phyloP scores from a whole-genome alignment of 148 eudicot species.

The Rhododendron henanense region DNA sequence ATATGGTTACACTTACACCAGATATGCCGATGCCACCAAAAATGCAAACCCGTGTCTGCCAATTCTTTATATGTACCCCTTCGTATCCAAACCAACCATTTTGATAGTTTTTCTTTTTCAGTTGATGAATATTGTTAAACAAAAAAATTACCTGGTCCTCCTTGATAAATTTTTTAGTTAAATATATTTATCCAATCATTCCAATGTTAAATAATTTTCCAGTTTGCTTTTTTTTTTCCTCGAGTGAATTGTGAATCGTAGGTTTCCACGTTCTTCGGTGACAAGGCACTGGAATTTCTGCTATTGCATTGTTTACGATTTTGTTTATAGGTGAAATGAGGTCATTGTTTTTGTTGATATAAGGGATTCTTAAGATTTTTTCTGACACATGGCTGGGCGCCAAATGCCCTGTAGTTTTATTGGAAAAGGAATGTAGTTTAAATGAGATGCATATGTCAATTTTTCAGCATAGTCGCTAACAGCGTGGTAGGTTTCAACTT shows the following conservation, averaged over 20 bases:
- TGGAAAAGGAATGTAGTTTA: not conserved
- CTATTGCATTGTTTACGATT: not conserved
- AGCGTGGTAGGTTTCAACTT: not conserved
- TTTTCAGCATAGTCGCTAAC: not conserved
- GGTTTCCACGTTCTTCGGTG: not conserved
- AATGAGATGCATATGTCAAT: not conserved
- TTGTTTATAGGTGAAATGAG: not conserved
- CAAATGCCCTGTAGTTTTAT: not conserved
- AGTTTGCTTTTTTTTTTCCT: not conserved
- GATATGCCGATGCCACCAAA: not conserved
- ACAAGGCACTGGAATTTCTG: not conserved
- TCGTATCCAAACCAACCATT: not conserved
- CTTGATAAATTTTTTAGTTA: not conserved
- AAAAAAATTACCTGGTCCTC: not conserved
- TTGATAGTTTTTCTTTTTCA: not conserved
- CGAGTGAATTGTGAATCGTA: not conserved
- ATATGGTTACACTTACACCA: not conserved
- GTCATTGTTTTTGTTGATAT: not conserved
- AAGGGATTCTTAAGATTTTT: not conserved
- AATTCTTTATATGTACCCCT: not conserved
- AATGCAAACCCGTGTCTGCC: not conserved
- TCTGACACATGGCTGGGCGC: not conserved
- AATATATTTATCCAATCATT: no score
- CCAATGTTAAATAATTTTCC: not conserved
- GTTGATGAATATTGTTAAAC: not conserved